Evolutionary conservation across 1,284 basidiomycete genomes (phyloP).

Genomic region (Grifola frondosa): DNA sequence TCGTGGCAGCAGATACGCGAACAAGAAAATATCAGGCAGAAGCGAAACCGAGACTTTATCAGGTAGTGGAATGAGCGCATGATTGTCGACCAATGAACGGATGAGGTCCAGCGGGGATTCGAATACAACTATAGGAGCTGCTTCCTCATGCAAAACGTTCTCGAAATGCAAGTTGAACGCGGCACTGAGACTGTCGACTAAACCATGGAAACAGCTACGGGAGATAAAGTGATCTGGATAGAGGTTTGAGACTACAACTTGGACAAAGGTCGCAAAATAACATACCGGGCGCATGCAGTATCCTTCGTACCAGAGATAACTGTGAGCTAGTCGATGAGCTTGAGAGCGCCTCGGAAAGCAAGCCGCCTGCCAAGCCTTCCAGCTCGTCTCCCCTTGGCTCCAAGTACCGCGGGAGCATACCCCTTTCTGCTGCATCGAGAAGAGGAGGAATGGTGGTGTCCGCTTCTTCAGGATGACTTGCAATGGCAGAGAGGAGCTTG

Average conservation of each 20-base stretch:
- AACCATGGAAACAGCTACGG: slow-evolving; percentile 30
- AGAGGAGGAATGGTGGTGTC: slow-evolving; percentile 33
- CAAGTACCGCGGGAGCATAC: slow-evolving; percentile 39
- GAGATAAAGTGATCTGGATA: slow-evolving; percentile 39
- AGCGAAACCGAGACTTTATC: slow-evolving; percentile 20
- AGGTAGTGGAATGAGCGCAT: slow-evolving; percentile 11
- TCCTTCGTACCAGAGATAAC: slow-evolving; percentile 32
- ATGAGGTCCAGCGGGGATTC: slow-evolving; percentile 37
- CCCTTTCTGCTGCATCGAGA: slow-evolving; percentile 39
- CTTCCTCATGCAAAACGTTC: slow-evolving; percentile 32
- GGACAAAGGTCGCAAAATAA: background rate
- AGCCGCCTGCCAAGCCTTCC: slow-evolving; percentile 30
- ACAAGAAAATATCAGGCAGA: slow-evolving; percentile 47
- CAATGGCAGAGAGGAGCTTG: slow-evolving; percentile 37
- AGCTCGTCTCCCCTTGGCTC: slow-evolving; percentile 43
- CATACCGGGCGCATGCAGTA: slow-evolving; percentile 39
- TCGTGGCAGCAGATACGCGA: slow-evolving; percentile 46
- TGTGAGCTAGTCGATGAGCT: slow-evolving; percentile 16
- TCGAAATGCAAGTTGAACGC: slow-evolving; percentile 40
- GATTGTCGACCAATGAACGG: slow-evolving; percentile 28
- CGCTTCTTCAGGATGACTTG: slow-evolving; percentile 30
- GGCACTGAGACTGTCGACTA: slow-evolving; percentile 36
- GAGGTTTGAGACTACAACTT: too few relatives aligned
- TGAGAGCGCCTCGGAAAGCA: slow-evolving; percentile 33
- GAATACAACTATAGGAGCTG: slow-evolving; percentile 12